Evolutionary conservation across 1,139 yeast species (phyloP), one percentile per base, ranked within the genome.

Genomic region (Candida sojae): DNA sequence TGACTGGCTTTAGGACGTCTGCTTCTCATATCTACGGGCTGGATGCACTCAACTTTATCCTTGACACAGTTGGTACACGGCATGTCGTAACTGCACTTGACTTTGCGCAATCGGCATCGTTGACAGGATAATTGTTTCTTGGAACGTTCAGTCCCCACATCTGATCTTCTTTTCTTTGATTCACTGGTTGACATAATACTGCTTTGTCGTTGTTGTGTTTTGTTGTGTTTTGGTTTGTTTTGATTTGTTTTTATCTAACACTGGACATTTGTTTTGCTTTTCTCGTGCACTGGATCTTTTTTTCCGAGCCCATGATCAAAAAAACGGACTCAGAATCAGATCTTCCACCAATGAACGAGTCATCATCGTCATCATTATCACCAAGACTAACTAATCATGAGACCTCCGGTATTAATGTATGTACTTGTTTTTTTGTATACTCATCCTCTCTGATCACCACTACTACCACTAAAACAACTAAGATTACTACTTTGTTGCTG

Each of bases 51-150:
- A 11, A 73, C 67, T 3, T 70, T 68, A 6, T 74, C 66, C 49
- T 71, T 72, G 23, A 62, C 59, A 59, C 87, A 82, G 44, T 71
- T 71, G 25, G 72, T 64, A 55, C 87, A 82, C 0, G 86, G 86
- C 45, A 60, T 63, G 8, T 70, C 72, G 47, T 71, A 66, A 55
- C 79, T 75, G 59, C 87, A 82, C 59, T 78, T 79, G 53, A 80
- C 79, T 57, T 82, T 77, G 44, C 81, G 69, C n/a, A 66, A 54
- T 21, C 85, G 67, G 57, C 86, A 81, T 44, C 80, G 60, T 55
- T 73, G 75, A 57, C 85, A 80, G 43, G 72, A 66, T 40, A 60
- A 50, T 44, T 54, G 44, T 31, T 54, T 55, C 28, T 30, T 34
- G 2, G 39, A 25, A 33, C 33, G 44, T 21, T 12, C 21, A 5